Evolutionary conservation across 148 eudicot species (phyloP).

Genomic region (Dysphania ambrosioides): DNA sequence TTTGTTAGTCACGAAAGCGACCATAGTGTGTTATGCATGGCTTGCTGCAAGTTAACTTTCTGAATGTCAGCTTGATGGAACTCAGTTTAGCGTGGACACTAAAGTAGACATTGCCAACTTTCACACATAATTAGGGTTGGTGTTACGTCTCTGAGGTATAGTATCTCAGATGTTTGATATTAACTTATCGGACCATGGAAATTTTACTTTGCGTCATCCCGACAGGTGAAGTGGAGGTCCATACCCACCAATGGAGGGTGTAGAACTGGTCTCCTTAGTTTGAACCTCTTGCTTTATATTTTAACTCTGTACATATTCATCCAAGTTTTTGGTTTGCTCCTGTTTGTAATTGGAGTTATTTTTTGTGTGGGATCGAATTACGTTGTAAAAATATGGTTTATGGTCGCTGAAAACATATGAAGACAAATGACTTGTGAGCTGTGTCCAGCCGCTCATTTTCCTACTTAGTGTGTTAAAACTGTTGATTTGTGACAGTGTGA

Average conservation of each 20-base stretch:
- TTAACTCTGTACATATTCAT: not conserved
- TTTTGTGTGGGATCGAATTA: not conserved
- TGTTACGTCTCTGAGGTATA: not conserved
- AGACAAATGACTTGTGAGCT: too few relatives aligned
- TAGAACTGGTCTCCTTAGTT: not conserved
- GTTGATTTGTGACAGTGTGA: too few relatives aligned
- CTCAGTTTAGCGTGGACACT: conserved; percentile 10
- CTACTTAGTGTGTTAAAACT: too few relatives aligned
- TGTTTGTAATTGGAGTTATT: not conserved
- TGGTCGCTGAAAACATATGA: too few relatives aligned
- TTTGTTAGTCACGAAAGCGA: too few relatives aligned
- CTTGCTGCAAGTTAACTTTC: too few relatives aligned
- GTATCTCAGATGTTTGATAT: conserved; percentile 3
- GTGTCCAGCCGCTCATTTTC: too few relatives aligned
- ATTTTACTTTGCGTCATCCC: too few relatives aligned
- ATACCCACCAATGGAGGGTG: not conserved
- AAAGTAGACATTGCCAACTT: not conserved
- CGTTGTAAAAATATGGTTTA: not conserved
- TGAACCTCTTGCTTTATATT: not conserved
- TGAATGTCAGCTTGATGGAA: conserved; percentile 1
- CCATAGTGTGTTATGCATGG: too few relatives aligned
- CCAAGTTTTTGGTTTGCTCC: not conserved
- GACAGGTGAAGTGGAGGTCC: not conserved
- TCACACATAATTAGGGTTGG: conserved; percentile 9
- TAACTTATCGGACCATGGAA: not conserved